Base-by-base conservation (phyloP, 139 green algal species). In the Chara braunii region DNA sequence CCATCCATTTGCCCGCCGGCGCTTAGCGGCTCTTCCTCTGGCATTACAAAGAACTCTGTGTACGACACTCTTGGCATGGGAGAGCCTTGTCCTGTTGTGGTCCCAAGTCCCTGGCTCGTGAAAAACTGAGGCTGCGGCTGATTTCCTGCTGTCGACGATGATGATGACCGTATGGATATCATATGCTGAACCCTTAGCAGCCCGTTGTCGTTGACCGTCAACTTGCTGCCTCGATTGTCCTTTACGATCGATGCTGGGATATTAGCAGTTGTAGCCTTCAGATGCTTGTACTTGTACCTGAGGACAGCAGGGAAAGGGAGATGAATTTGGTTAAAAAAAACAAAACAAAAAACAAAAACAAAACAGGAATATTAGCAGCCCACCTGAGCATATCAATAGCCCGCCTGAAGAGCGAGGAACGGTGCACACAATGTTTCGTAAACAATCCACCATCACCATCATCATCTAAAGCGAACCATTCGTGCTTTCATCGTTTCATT, bases 231-330 rank as follows among this genome's bases (percentile, higher is more conserved):
- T 23, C 37, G 26, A 29, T 75, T 75, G 24, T 75, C 66, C 35
- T 75, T 75, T 1, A 75, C 8, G 1, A 72, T 65, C 32, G 18
- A 50, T n/a, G 26, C 35, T 12, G 66, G 66, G 28, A 75, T 75
- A 43, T 65, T 75, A 6, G 66, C 60, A 28, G 37, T 72, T 11
- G 66, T 75, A 32, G 66, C 66, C 29, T 60, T n/a, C 22, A 75
- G 37, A 42, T 65, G 35, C 58, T 75, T 75, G 66, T 75, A 75
- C 36, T 75, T 75, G 40, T 75, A 75, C 66, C 66, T 75, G 60
- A n/a, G n/a, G n/a, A n/a, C 14, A 12, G 12, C n/a, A n/a, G n/a
- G n/a, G 50, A 48, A 18, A 26, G 40, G 40, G 18, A 48, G 18
- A 26, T 18, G 18, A 18, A 48, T 18, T 18, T 48, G 40, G 40